phyloP scores from a whole-genome alignment of 2,329 filamentous ascomycete species.

The Metarhizium humberi region DNA sequence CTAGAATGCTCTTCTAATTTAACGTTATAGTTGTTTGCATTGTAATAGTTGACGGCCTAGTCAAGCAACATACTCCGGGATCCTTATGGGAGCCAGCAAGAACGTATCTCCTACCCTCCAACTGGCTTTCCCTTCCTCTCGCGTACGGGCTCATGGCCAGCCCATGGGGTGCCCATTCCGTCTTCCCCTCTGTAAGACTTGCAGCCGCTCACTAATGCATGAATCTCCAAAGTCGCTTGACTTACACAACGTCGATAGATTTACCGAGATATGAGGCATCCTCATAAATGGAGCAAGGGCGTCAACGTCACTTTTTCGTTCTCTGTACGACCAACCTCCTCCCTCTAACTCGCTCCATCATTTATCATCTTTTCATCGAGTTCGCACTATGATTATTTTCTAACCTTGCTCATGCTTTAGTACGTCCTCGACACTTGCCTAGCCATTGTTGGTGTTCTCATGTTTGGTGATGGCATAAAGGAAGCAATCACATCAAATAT shows the following conservation, averaged over 20 bases:
- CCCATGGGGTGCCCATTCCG: constrained; percentile 53
- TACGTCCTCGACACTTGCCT: constrained; percentile 74
- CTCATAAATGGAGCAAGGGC: constrained; percentile 67
- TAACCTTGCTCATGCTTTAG: constrained; percentile 23
- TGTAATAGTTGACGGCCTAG: constrained; percentile 74
- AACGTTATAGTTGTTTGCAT: constrained; percentile 61
- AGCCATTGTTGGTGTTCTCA: constrained; percentile 75
- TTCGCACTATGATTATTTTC: not conserved
- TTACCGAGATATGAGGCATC: constrained; percentile 59
- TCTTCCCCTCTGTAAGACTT: constrained; percentile 64
- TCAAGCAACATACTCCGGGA: constrained; percentile 70
- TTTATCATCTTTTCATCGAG: not conserved
- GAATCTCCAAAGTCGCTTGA: not conserved
- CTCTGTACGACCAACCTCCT: constrained; percentile 42
- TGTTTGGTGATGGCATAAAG: constrained; percentile 85
- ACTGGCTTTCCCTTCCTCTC: constrained; percentile 80
- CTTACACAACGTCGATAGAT: constrained; percentile 30
- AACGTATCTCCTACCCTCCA: constrained; percentile 74
- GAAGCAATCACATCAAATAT: constrained; percentile 92
- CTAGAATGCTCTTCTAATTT: constrained; percentile 3
- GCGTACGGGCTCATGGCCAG: constrained; percentile 87
- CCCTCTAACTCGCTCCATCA: not conserved
- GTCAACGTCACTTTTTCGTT: constrained; percentile 77
- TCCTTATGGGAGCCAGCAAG: constrained; percentile 72
- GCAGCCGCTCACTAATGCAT: not conserved